These are phyloP conservation scores for Backusella westeae DNA, from an alignment of 192 early-diverging fungal genomes.

Conservation along the genomic window DNA sequence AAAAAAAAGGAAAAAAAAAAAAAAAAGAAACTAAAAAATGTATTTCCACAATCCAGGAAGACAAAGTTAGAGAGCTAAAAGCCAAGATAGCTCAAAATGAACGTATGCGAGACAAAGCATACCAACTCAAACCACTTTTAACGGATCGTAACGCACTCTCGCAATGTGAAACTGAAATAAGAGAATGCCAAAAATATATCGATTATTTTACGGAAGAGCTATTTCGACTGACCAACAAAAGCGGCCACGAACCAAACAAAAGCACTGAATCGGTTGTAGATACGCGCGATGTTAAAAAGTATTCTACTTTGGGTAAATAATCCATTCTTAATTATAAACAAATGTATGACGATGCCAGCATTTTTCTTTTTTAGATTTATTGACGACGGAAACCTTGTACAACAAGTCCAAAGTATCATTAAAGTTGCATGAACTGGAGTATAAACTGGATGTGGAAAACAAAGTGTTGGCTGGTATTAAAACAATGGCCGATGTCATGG, in stretches of 20 bases:
- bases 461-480: conserved; percentile 88
- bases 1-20: no score
- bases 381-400: conserved; percentile 66
- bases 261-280: neutral
- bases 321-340: no score
- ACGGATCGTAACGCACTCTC: conserved; percentile 61
- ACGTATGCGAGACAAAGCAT: conserved; percentile 41
- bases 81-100: conserved; percentile 40
- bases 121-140: conserved; percentile 56
- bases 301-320: conserved; percentile 16
- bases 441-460: conserved; percentile 92
- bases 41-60: neutral
- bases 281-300: conserved; percentile 23
- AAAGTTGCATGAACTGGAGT: conserved; percentile 84
- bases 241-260: neutral
- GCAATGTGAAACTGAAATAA: conserved; percentile 74
- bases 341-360: conserved; percentile 24
- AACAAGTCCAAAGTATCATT: conserved; percentile 71
- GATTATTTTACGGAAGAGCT: conserved; percentile 70
- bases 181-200: conserved; percentile 64
- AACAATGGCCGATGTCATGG: conserved; percentile 55
- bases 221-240: conserved; percentile 39
- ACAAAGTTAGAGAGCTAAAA: conserved; percentile 38
- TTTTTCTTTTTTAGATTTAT: conserved; percentile 47
- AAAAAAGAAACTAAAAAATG: neutral